phyloP scores from a whole-genome alignment of 495 filamentous ascomycete species.

The Penicillium simplicissimum region DNA sequence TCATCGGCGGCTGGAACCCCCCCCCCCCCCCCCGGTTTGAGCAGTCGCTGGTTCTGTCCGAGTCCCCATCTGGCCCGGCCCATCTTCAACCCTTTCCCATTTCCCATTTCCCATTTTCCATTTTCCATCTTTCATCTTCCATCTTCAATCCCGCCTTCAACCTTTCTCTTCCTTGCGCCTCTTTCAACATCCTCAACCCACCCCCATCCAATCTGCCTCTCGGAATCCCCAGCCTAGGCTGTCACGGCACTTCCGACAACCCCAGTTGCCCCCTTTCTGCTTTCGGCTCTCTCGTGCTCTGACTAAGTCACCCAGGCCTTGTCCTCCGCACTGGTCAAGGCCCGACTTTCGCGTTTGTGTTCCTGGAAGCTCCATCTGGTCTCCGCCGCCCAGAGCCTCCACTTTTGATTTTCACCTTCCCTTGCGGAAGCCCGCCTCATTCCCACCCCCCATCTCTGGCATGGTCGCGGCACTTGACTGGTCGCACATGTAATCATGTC shows the following conservation, averaged over 20 bases:
- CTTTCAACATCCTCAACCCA: neutral
- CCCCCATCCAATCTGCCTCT: neutral
- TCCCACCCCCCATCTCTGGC: conserved; percentile 33
- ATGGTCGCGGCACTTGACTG: conserved; percentile 42
- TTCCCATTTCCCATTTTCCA: neutral
- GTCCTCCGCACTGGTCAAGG: neutral
- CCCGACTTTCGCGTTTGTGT: neutral
- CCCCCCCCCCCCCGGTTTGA: neutral
- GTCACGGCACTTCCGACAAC: neutral
- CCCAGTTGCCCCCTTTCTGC: conserved; percentile 1
- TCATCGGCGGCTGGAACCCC: neutral
- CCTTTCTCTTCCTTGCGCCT: neutral
- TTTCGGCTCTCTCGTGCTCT: conserved; percentile 2
- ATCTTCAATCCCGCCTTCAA: neutral
- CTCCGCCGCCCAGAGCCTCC: conserved; percentile 17
- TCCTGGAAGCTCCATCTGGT: conserved; percentile 13
- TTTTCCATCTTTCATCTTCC: neutral
- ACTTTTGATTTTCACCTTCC: conserved; percentile 35
- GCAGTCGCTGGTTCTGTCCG: neutral
- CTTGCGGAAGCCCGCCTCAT: conserved; percentile 18
- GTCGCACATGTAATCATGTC: conserved; percentile 53
- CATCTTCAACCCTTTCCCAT: neutral
- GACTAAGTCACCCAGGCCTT: neutral
- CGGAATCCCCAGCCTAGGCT: neutral
- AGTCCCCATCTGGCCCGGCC: neutral